These are phyloP conservation scores for Trametes sanguinea DNA, from an alignment of 768 basidiomycete species.

Conservation along the genomic window DNA sequence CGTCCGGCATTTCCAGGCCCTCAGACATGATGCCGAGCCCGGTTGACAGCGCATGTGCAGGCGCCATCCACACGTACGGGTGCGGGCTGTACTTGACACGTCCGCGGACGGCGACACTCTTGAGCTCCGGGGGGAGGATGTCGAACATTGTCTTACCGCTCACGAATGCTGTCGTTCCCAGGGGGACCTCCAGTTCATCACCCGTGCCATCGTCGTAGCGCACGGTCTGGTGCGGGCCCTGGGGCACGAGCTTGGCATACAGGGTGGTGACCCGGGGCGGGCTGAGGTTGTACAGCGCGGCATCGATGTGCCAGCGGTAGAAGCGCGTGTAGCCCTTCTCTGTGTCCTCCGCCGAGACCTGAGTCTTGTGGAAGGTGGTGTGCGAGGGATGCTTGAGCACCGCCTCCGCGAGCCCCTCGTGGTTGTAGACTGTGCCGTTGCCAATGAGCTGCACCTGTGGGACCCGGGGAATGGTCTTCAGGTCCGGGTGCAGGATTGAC, in stretches of 20 bases:
- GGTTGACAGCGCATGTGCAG: slow-evolving; percentile 69
- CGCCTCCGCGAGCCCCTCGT: slow-evolving; percentile 78
- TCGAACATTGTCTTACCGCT: slow-evolving; percentile 86
- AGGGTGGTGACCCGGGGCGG: slow-evolving; percentile 86
- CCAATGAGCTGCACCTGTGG: slow-evolving; percentile 93
- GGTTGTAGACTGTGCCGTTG: slow-evolving; percentile 76
- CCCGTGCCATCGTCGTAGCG: slow-evolving; percentile 88
- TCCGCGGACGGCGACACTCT: slow-evolving; percentile 78
- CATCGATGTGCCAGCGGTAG: slow-evolving; percentile 94
- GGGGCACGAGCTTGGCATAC: slow-evolving; percentile 74
- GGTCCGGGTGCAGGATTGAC: slow-evolving; percentile 85
- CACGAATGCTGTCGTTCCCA: slow-evolving; percentile 86
- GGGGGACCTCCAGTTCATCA: slow-evolving; percentile 77
- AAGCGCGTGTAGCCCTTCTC: slow-evolving; percentile 75
- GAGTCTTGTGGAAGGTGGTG: slow-evolving; percentile 83
- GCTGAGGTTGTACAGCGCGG: slow-evolving; percentile 74
- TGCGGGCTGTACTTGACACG: slow-evolving; percentile 81
- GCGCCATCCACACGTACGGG: slow-evolving; percentile 90
- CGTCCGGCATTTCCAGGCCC: slow-evolving; percentile 63
- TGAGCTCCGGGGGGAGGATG: slow-evolving; percentile 65
- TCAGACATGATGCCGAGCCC: slow-evolving; percentile 84
- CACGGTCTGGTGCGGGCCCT: slow-evolving; percentile 61
- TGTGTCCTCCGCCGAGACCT: slow-evolving; percentile 72
- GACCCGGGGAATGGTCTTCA: slow-evolving; percentile 87
- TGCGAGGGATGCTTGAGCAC: slow-evolving; percentile 86